A percentile compares a stretch with the other conserved stretches of the same genome.
Conservation (phyloP, 208 protist genomes). For the Endotrypanum monterogeii region DNA sequence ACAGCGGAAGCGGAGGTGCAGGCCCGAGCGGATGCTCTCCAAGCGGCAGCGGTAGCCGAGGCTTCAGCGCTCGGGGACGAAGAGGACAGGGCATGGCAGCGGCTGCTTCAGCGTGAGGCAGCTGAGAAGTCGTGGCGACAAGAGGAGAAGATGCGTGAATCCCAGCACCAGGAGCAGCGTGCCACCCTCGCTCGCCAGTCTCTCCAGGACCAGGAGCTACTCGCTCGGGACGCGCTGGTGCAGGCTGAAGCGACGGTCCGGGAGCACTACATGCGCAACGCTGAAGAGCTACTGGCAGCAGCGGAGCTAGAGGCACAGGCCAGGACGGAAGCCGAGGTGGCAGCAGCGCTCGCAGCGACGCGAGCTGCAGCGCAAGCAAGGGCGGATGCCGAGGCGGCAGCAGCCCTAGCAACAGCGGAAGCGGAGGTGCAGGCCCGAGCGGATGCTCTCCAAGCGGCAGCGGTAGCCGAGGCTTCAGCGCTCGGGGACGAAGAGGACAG, state of each 20-base stretch:
- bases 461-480: background rate
- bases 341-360: too few relatives aligned
- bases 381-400: background rate
- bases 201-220: constrained; percentile 19
- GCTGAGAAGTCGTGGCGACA: constrained; percentile 7
- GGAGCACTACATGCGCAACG: constrained; percentile 22
- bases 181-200: constrained; percentile 7
- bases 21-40: background rate
- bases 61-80: background rate
- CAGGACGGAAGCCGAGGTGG: constrained; percentile 11
- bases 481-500: constrained; percentile 6
- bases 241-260: constrained; percentile 25
- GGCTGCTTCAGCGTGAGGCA: constrained; percentile 7
- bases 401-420: background rate
- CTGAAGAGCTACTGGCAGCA: constrained; percentile 18
- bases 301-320: constrained; percentile 5
- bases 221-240: constrained; percentile 31
- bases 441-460: background rate
- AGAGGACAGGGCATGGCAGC: constrained; percentile 9
- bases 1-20: background rate
- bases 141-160: background rate
- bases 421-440: background rate
- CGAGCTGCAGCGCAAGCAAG: background rate
- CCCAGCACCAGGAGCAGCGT: constrained; percentile 18
- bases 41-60: background rate